phyloP scores from a whole-genome alignment of 345 rosid species.

The Dipteronia sinensis region DNA sequence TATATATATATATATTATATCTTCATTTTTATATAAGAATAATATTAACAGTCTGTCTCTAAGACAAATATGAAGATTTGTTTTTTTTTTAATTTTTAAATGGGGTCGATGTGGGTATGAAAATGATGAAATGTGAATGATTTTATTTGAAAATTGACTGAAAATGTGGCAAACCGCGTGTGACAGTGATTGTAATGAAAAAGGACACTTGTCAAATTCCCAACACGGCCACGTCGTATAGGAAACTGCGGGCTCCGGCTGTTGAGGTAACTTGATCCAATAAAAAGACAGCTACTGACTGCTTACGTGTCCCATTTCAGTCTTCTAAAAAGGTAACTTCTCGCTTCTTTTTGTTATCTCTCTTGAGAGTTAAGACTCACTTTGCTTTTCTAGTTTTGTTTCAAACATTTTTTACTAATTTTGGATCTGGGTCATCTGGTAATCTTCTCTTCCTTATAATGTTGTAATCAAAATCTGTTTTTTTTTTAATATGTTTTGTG shows the following conservation, averaged over 20 bases:
- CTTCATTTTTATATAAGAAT: neutral
- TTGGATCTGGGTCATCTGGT: constrained; percentile 22
- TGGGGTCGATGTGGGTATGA: too few relatives aligned
- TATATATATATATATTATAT: too few relatives aligned
- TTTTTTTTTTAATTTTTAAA: too few relatives aligned
- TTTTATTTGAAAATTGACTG: neutral
- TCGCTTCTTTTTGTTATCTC: neutral
- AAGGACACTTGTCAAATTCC: neutral
- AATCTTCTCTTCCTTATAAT: constrained; percentile 4
- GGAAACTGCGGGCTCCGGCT: neutral
- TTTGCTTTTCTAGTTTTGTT: neutral
- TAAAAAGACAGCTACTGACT: neutral
- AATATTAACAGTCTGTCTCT: neutral
- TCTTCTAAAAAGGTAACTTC: neutral
- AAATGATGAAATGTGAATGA: too few relatives aligned
- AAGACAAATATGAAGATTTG: neutral
- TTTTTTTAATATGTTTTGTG: neutral
- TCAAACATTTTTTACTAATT: neutral
- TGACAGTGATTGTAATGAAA: neutral
- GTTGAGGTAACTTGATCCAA: neutral
- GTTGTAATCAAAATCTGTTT: neutral
- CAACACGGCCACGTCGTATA: neutral
- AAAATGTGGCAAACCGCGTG: neutral
- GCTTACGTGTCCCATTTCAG: neutral
- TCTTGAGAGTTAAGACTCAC: neutral